Evolutionary conservation across 306 rosid genomes (phyloP).

Genomic region (Fagus sylvatica): DNA sequence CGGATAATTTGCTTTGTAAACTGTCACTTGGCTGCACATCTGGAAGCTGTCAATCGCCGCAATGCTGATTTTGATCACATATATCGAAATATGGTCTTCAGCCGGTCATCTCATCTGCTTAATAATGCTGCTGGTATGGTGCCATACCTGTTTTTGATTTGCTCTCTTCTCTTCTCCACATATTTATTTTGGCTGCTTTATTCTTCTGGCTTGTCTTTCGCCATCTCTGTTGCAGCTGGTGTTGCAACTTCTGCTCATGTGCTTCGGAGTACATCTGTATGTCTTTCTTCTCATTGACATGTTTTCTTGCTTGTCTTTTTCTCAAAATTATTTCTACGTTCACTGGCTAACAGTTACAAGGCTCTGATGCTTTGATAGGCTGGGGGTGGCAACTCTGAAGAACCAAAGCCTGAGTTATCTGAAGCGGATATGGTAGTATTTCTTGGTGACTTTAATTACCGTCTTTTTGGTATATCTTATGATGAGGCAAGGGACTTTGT

Average conservation of each 20-base stretch:
- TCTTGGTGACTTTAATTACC: constrained; percentile 92
- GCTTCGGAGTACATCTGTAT: constrained; percentile 74
- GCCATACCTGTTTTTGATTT: constrained; percentile 79
- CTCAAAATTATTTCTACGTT: constrained; percentile 17
- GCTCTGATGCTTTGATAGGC: constrained; percentile 48
- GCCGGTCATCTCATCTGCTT: constrained; percentile 75
- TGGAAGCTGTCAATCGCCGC: constrained; percentile 95
- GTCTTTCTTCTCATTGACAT: constrained; percentile 26
- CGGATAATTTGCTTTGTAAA: constrained; percentile 98
- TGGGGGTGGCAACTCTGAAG: constrained; percentile 62
- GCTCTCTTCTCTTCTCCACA: constrained; percentile 89
- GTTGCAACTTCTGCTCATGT: constrained; percentile 74
- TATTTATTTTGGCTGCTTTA: constrained; percentile 94
- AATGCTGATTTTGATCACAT: constrained; percentile 99
- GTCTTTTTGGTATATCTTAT: constrained; percentile 94
- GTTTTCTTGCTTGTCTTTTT: constrained; percentile 18
- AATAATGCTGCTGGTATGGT: constrained; percentile 91
- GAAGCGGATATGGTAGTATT: constrained; percentile 96
- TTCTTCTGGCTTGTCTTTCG: constrained; percentile 94
- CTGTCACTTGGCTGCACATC: constrained; percentile 99
- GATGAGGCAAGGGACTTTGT: constrained; percentile 99
- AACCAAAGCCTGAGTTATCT: constrained; percentile 84
- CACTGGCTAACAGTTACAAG: constrained; percentile 19
- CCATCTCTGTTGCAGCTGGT: constrained; percentile 89
- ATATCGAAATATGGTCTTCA: constrained; percentile 88